These are phyloP conservation scores for Didymellaceae sp. DNA, from an alignment of 2,329 filamentous ascomycete genomes.

Conservation along the genomic window DNA sequence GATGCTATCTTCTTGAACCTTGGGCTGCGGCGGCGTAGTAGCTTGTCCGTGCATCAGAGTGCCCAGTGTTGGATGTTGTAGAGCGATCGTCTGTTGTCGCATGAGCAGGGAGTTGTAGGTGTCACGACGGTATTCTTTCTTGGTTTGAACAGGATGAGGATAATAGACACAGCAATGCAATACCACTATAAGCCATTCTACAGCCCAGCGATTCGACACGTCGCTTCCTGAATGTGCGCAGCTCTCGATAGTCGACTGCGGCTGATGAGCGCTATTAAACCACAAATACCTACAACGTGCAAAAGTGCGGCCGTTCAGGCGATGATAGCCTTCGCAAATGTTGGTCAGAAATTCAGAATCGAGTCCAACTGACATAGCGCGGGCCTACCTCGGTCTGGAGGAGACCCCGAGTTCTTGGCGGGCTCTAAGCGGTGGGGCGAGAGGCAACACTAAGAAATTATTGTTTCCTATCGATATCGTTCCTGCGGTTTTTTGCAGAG, in stretches of 20 bases:
- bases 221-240: too few relatives aligned
- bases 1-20: slow-evolving; percentile 1
- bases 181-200: not conserved
- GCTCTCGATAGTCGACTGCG: too few relatives aligned
- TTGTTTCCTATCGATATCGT: slow-evolving; percentile 21
- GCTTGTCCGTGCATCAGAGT: not conserved
- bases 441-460: slow-evolving; percentile 11
- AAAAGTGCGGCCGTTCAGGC: too few relatives aligned
- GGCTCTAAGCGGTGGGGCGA: slow-evolving; percentile 10
- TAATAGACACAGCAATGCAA: slow-evolving; percentile 15
- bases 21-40: not conserved
- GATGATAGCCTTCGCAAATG: too few relatives aligned
- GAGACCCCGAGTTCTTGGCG: slow-evolving; percentile 4
- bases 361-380: too few relatives aligned
- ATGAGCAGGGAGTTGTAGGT: slow-evolving; percentile 3
- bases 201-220: too few relatives aligned
- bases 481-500: slow-evolving; percentile 25
- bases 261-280: too few relatives aligned
- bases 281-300: too few relatives aligned
- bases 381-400: too few relatives aligned
- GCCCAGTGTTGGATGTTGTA: not conserved
- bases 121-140: not conserved
- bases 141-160: not conserved
- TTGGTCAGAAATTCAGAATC: too few relatives aligned
- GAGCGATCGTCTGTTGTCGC: not conserved